Base-by-base conservation (phyloP, 106 monocot genomes). In the Dendrobium huoshanense region DNA sequence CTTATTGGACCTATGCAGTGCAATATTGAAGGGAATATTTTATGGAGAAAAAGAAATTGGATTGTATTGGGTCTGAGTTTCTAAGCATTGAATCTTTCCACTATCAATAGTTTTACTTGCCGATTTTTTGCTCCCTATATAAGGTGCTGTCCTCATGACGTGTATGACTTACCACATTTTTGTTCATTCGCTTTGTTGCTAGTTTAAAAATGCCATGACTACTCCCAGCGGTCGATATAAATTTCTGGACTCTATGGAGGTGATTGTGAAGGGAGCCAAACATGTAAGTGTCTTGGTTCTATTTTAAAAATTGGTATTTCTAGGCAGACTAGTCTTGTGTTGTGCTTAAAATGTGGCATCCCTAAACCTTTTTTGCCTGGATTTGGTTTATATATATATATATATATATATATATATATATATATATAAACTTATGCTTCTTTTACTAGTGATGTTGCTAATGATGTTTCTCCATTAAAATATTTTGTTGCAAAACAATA, bases 181-280 rank as follows among this genome's bases (percentile, higher is more conserved):
- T 51, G 9, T 70, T 7, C 15, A 3, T 37, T 72, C 15, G 11
- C 37, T 40, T 40, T 72, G 16, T 72, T 61, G 49, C 18, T 80
- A 84, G 84, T 76, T 84, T 76, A 79, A 80, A 80, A 77, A 84
- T 80, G 84, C 84, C 37, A 80, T 84, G 80, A 80, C 73, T 41
- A 84, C 80, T 51, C 67, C 41, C 19, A 77, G 16, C 51, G 80
- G 84, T 17, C 76, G 51, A 27, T 75, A 37, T 67, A 84, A 84
- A 77, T 67, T 84, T 40, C 37, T 84, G 40, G 80, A 84, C 56
- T 80, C 84, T 54, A 67, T 84, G 84, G 84, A 84, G 51, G 80
- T 54, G 56, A 84, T 84, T 80, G 22, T 84, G 65, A 84, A 68
- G 65, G 84, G 84, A 80, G 67, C 84, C 54, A 45, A 80, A 76